Percentiles rank a stretch among this genome's conserved stretches.
Conservation (phyloP, 345 rosid species). For the Schrenkiella parvula region DNA sequence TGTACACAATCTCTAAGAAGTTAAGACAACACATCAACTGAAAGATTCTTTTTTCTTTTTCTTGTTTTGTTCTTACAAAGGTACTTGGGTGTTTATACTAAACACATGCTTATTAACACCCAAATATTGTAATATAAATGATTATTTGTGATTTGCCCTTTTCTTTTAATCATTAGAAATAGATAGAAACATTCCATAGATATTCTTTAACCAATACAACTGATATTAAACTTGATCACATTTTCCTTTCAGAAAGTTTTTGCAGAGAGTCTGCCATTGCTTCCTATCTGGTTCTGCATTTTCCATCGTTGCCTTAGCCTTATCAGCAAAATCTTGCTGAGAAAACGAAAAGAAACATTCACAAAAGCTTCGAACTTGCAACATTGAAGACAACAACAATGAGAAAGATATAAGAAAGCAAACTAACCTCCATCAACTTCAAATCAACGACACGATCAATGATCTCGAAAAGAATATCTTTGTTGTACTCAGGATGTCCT, state of each 20-base stretch:
- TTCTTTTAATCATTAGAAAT: not conserved
- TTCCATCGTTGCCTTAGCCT: slow-evolving; percentile 27
- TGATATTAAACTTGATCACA: not conserved
- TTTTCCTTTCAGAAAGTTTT: slow-evolving; percentile 31
- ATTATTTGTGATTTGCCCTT: not conserved
- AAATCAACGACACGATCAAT: slow-evolving; percentile 59
- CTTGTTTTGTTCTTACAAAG: not conserved
- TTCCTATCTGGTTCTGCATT: slow-evolving; percentile 17
- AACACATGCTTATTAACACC: not conserved
- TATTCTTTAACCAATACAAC: not conserved
- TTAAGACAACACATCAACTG: not conserved
- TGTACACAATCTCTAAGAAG: slow-evolving; percentile 25
- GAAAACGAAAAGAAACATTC: not conserved
- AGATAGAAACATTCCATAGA: not conserved
- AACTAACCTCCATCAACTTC: slow-evolving; percentile 58
- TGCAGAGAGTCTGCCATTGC: slow-evolving; percentile 30
- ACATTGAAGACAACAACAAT: not conserved
- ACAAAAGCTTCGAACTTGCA: not conserved
- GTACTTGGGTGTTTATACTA: not conserved
- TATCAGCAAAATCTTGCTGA: slow-evolving; percentile 32
- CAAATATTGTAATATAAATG: slow-evolving; percentile 12
- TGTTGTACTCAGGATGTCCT: slow-evolving; percentile 94
- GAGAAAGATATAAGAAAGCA: not conserved
- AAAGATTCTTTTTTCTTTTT: not conserved
- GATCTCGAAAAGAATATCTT: slow-evolving; percentile 65